These are phyloP conservation scores for Dorcoceras hygrometricum DNA, from an alignment of 257 asterid species.

Conservation along the genomic window DNA sequence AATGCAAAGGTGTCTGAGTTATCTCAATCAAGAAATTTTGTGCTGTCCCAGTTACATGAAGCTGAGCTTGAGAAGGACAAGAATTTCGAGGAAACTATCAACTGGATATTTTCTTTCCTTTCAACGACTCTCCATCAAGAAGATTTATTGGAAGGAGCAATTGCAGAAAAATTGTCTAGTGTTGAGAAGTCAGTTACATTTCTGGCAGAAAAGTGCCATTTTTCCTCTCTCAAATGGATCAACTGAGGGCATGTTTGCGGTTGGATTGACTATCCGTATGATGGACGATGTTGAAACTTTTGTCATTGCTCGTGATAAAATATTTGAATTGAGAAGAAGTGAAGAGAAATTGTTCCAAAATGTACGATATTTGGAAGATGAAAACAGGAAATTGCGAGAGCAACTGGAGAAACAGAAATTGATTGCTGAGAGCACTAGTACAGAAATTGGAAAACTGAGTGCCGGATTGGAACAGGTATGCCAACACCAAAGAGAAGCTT, in stretches of 20 bases:
- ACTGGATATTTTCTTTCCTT: conserved; percentile 52
- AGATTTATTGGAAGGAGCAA: conserved; percentile 41
- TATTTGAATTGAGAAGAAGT: conserved; percentile 53
- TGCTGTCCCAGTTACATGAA: conserved; percentile 33
- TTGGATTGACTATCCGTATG: conserved; percentile 36
- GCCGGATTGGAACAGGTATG: conserved; percentile 71
- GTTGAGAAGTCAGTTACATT: conserved; percentile 47
- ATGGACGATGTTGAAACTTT: conserved; percentile 55
- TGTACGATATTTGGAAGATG: conserved; percentile 51
- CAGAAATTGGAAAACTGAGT: conserved; percentile 55
- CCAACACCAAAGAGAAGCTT: conserved; percentile 91
- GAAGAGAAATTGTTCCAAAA: conserved; percentile 50
- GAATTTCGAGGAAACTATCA: conserved; percentile 43
- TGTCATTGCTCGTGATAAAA: conserved; percentile 40
- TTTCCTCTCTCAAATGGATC: conserved; percentile 50
- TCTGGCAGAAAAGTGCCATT: conserved; percentile 48
- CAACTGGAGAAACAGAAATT: conserved; percentile 55
- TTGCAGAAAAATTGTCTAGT: conserved; percentile 49
- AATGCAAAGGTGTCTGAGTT: conserved; percentile 47
- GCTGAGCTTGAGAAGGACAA: conserved; percentile 44
- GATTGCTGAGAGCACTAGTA: conserved; percentile 48
- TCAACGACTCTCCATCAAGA: conserved; percentile 41
- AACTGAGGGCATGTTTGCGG: conserved; percentile 51
- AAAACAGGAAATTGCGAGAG: conserved; percentile 54
- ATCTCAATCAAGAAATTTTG: conserved; percentile 37